phyloP scores from a whole-genome alignment of 2,329 filamentous ascomycete genomes.

The Fonsecaea erecta region DNA sequence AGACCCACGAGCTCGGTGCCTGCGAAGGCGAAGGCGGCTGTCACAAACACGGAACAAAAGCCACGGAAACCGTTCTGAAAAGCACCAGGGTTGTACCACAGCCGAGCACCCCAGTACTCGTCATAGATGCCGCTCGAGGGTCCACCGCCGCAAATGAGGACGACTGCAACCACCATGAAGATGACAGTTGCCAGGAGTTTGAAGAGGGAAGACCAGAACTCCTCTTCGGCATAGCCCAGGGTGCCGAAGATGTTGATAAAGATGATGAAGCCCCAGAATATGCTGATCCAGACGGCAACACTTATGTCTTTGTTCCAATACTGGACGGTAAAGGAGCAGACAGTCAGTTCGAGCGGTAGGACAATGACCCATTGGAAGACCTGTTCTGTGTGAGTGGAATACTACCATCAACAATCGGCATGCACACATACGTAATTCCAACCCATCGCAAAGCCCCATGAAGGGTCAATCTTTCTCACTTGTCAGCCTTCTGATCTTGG shows the following conservation, averaged over 20 bases:
- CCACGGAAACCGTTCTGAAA: conserved; percentile 53
- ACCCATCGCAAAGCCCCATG: conserved; percentile 51
- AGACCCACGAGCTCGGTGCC: conserved; percentile 61
- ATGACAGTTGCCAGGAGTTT: conserved; percentile 63
- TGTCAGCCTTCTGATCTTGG: background rate
- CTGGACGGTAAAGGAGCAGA: conserved; percentile 74
- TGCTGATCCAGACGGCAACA: conserved; percentile 62
- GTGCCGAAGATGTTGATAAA: conserved; percentile 81
- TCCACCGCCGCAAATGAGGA: conserved; percentile 44
- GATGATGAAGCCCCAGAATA: conserved; percentile 75
- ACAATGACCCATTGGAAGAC: conserved; percentile 63
- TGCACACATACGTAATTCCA: conserved; percentile 58
- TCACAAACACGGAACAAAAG: conserved; percentile 62
- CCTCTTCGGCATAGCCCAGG: conserved; percentile 80
- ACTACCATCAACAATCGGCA: background rate
- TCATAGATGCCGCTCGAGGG: conserved; percentile 43
- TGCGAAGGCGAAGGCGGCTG: conserved; percentile 62
- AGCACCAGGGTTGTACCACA: conserved; percentile 44
- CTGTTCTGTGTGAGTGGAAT: conserved; percentile 7
- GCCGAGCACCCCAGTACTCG: conserved; percentile 44
- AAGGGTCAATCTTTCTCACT: conserved; percentile 69
- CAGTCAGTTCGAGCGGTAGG: conserved; percentile 80
- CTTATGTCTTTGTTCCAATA: conserved; percentile 63
- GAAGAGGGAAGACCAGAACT: conserved; percentile 78
- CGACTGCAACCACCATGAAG: conserved; percentile 34